Evolutionary conservation across 2,329 filamentous ascomycete genomes (phyloP).

Genomic region (Cordyceps fumosorosea): DNA sequence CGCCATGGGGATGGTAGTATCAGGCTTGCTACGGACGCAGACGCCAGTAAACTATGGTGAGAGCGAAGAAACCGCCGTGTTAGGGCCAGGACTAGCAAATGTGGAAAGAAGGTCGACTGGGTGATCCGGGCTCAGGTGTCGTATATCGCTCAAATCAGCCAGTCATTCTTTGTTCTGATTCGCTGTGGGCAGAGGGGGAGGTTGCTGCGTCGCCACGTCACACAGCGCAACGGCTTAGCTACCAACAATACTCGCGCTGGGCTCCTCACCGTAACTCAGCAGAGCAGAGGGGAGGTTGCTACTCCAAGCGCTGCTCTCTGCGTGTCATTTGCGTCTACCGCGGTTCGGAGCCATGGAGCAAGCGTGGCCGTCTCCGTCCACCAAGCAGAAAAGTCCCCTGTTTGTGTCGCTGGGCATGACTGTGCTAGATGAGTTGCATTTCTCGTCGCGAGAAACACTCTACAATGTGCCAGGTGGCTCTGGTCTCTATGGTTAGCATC

Average conservation of each 20-base stretch:
- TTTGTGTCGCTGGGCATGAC: not conserved
- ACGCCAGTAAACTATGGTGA: not conserved
- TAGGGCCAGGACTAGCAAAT: too few relatives aligned
- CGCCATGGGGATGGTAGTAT: not conserved
- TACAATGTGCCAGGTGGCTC: not conserved
- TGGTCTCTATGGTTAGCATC: not conserved
- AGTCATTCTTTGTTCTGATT: too few relatives aligned
- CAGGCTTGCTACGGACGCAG: not conserved
- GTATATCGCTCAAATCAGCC: too few relatives aligned
- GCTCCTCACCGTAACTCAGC: too few relatives aligned
- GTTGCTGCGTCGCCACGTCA: too few relatives aligned
- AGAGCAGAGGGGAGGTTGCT: too few relatives aligned
- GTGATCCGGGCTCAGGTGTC: too few relatives aligned
- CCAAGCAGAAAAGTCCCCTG: not conserved
- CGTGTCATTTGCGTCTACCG: not conserved
- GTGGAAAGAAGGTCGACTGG: too few relatives aligned
- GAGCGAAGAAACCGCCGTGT: not conserved
- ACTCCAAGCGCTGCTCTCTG: not conserved
- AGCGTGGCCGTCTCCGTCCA: not conserved
- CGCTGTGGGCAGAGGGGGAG: too few relatives aligned
- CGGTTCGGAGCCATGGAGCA: not conserved
- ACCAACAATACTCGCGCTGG: too few relatives aligned
- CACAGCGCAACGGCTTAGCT: too few relatives aligned
- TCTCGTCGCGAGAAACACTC: not conserved
- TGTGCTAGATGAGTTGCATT: not conserved